A percentile compares a stretch with the other conserved stretches of the same genome.
Conservation (phyloP, 441 rosid genomes). For the Bocquillonia castaneifolia region DNA sequence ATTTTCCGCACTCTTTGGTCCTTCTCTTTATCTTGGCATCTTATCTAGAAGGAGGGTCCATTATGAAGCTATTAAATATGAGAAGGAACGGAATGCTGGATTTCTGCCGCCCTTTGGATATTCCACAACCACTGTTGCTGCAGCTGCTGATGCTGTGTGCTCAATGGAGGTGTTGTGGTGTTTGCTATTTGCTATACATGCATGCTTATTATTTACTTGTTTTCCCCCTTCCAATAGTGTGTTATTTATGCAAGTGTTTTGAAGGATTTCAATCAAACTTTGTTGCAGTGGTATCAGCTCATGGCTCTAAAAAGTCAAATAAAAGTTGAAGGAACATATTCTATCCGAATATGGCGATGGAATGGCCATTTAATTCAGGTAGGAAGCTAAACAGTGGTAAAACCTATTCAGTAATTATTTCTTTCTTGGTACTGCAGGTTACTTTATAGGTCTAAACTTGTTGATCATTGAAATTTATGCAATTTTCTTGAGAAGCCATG, state of each 20-base stretch:
- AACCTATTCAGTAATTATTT: slow-evolving; percentile 2
- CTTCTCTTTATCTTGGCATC: slow-evolving; percentile 68
- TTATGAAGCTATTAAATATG: slow-evolving; percentile 65
- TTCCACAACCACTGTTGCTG: slow-evolving; percentile 62
- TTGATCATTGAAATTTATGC: slow-evolving; percentile 11
- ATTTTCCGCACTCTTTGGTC: slow-evolving; percentile 66
- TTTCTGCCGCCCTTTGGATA: slow-evolving; percentile 82
- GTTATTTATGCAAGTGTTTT: slow-evolving; percentile 16
- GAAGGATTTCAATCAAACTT: slow-evolving; percentile 25
- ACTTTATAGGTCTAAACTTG: slow-evolving; percentile 3
- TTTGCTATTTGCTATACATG: slow-evolving; percentile 10
- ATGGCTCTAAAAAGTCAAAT: slow-evolving; percentile 51
- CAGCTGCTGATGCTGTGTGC: slow-evolving; percentile 63
- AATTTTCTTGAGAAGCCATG: background rate
- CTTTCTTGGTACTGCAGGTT: background rate
- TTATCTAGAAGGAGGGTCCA: slow-evolving; percentile 80
- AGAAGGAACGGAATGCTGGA: slow-evolving; percentile 81
- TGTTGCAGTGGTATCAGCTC: slow-evolving; percentile 79
- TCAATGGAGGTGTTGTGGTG: slow-evolving; percentile 67
- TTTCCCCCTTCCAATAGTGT: background rate
- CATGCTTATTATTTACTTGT: background rate
- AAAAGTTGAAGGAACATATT: slow-evolving; percentile 26
- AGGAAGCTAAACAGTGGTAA: slow-evolving; percentile 12
- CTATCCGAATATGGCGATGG: slow-evolving; percentile 78
- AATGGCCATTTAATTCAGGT: slow-evolving; percentile 85